Evolutionary conservation across 2,329 filamentous ascomycete species (phyloP), one percentile per base, ranked within the genome.

Genomic region (Pseudogymnoascus sp.): DNA sequence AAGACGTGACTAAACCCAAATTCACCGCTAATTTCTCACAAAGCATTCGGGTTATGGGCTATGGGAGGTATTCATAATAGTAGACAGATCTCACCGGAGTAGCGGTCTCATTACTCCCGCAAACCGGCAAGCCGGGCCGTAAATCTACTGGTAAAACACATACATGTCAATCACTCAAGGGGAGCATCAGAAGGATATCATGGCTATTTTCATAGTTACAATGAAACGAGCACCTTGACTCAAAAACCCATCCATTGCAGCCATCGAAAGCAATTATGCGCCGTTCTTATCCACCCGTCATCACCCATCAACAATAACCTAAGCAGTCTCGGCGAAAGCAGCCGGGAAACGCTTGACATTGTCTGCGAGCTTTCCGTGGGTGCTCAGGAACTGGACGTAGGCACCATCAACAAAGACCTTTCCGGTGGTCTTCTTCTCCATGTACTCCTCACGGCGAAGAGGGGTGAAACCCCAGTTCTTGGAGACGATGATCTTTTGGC

Each of bases 401-500:
- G 92, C 92, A 85, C 92, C 92, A 71, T 96, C 92, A 71, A 92
- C 87, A 83, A 91, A 89, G 80, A 96, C 86, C 75, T 84, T 86
- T 75, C 92, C 92, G 73, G 88, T 88, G 75, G 89, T 83, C 85
- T 94, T 92, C 82, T 91, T 88, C 78, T 89, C 84, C 74, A 95
- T 81, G 83, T 96, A 96, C 78, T 96, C 92, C 70, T 96, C 92
- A 71, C 92, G 90, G 74, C 89, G 87, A 72, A 96, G 89, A 73
- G 90, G 90, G 64, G 92, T 96, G 89, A 96, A 96, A 70, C 92
- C 92, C 92, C 92, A 96, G 86, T 96, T 96, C 90, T 96, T 96
- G 83, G 88, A 92, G 81, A 96, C 86, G 74, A 96, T 96, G 82
- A 96, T 96, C 90, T 96, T 96, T 85, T 96, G 92, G 81, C 92